Percentiles rank a stretch among this genome's conserved stretches.
Conservation (phyloP, 176 grass and related monocot genomes). For the Lolium multiflorum region DNA sequence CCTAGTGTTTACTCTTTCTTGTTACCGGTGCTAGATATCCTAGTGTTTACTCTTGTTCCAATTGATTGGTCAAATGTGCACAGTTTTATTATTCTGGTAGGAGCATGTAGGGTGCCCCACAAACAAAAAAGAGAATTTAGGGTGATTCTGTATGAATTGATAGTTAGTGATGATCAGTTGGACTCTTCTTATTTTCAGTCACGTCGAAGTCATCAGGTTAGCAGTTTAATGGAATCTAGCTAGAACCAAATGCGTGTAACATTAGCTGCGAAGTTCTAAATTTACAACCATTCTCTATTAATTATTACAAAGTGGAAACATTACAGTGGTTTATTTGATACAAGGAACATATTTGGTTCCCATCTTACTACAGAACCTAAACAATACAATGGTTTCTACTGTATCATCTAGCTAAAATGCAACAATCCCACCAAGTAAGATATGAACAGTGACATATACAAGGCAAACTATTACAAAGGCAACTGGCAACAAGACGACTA, state of each 20-base stretch:
- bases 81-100: neutral
- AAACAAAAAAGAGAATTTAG: neutral
- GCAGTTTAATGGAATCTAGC: neutral
- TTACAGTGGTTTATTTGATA: constrained; percentile 26
- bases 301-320: neutral
- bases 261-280: neutral
- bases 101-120: neutral
- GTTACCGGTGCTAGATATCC: neutral
- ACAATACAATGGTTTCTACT: constrained; percentile 26
- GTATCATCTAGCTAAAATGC: constrained; percentile 36
- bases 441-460: constrained; percentile 43
- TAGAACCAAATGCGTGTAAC: neutral
- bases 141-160: neutral
- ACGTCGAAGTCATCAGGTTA: neutral
- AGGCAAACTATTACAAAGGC: constrained; percentile 36
- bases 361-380: constrained; percentile 40
- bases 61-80: neutral
- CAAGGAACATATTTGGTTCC: neutral
- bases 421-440: constrained; percentile 36
- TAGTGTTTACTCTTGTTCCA: neutral
- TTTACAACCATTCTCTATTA: neutral
- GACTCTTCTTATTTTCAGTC: neutral
- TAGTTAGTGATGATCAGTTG: neutral
- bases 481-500: constrained; percentile 35
- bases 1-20: neutral